phyloP scores from a whole-genome alignment of 768 basidiomycete species.

The Termitomyces eurrhizus region DNA sequence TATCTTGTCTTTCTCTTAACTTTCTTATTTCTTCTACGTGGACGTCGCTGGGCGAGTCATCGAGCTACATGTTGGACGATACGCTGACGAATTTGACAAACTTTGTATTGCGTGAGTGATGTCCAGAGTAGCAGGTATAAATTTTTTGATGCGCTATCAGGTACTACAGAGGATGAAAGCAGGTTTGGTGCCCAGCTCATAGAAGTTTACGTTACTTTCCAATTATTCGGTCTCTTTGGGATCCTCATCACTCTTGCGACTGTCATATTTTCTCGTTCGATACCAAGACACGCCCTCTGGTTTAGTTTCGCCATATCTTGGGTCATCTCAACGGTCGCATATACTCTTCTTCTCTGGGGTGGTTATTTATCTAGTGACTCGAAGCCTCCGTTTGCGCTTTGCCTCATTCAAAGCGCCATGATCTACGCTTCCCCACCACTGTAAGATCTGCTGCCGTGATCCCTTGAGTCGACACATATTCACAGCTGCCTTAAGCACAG shows the following conservation, averaged over 20 bases:
- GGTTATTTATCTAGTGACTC: constrained; percentile 12
- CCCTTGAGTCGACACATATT: not conserved
- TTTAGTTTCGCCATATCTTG: constrained; percentile 26
- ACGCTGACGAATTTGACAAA: not conserved
- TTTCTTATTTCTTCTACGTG: not conserved
- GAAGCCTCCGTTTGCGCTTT: not conserved
- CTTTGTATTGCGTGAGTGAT: not conserved
- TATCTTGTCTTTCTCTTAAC: not conserved
- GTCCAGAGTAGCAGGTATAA: too few relatives aligned
- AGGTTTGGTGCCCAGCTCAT: not conserved
- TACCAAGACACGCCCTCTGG: constrained; percentile 25
- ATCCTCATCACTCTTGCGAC: not conserved
- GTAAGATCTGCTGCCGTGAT: not conserved
- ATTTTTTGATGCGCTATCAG: not conserved
- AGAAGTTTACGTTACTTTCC: not conserved
- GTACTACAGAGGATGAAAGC: not conserved
- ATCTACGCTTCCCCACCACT: not conserved
- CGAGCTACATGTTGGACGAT: not conserved
- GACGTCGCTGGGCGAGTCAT: not conserved
- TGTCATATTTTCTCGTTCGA: constrained; percentile 1
- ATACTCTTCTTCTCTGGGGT: constrained; percentile 22
- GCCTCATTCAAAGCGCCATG: not conserved
- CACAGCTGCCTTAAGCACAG: not conserved
- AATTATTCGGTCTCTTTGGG: constrained; percentile 2
- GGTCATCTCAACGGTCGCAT: constrained; percentile 25